Percentiles rank a stretch among this genome's conserved stretches.
phyloP scores from a whole-genome alignment of 768 basidiomycete species.

The Trametes gibbosa region DNA sequence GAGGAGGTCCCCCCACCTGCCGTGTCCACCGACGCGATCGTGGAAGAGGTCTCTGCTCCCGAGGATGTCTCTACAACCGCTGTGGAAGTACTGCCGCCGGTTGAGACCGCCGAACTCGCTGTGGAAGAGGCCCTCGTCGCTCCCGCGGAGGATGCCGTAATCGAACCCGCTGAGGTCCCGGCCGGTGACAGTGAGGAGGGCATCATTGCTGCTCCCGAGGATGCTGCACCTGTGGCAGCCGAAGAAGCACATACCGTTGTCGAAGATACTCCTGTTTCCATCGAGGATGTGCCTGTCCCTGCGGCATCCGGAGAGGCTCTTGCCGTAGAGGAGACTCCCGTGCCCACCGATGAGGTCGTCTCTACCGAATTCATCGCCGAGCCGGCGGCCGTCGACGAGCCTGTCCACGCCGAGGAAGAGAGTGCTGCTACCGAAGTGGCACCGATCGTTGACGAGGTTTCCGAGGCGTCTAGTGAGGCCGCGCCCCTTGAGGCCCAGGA shows the following conservation, averaged over 20 bases:
- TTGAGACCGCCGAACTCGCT: not conserved
- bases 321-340: not conserved
- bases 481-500: not conserved
- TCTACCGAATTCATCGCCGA: not conserved
- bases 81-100: not conserved
- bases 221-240: not conserved
- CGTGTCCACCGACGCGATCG: not conserved
- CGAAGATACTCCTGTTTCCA: not conserved
- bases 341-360: not conserved
- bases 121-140: not conserved
- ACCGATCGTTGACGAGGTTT: not conserved
- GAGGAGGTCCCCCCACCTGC: not conserved
- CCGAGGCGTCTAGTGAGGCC: not conserved
- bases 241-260: not conserved
- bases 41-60: not conserved
- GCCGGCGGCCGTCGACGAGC: not conserved
- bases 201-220: not conserved
- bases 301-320: not conserved
- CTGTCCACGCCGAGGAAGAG: not conserved
- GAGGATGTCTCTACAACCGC: not conserved
- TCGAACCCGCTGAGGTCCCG: constrained; percentile 4
- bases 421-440: not conserved
- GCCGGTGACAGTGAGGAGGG: constrained; percentile 1
- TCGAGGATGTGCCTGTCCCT: not conserved
- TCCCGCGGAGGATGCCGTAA: not conserved